Conservation (phyloP, 768 basidiomycete genomes). For the Tulasnella sp. region DNA sequence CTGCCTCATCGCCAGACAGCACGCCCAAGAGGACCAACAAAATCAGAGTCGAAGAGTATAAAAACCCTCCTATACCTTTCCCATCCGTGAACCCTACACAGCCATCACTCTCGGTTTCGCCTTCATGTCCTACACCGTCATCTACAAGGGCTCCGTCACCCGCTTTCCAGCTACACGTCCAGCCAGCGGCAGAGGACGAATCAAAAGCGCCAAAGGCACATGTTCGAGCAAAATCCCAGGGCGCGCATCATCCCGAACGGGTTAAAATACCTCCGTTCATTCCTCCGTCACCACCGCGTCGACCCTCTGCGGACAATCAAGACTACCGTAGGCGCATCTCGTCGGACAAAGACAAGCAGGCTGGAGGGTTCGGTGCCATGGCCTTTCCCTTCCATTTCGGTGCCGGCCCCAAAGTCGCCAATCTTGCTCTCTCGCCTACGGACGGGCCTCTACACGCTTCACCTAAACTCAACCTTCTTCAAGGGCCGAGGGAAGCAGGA, state of each 20-base stretch:
- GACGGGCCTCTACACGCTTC: background rate
- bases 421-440: background rate
- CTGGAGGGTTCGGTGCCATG: background rate
- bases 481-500: background rate
- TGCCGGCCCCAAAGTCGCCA: background rate
- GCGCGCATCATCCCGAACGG: slow-evolving; percentile 2
- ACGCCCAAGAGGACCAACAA: slow-evolving; percentile 42
- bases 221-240: slow-evolving; percentile 6
- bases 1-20: background rate
- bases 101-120: slow-evolving; percentile 26
- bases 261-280: background rate
- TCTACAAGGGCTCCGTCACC: slow-evolving; percentile 27
- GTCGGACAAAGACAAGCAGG: background rate
- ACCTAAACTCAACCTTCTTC: background rate
- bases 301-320: background rate
- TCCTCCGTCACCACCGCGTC: slow-evolving; percentile 1
- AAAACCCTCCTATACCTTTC: slow-evolving; percentile 28
- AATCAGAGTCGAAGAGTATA: slow-evolving; percentile 54
- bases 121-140: slow-evolving; percentile 24
- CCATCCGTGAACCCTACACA: slow-evolving; percentile 28
- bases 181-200: background rate
- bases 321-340: background rate
- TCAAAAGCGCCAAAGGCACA: background rate
- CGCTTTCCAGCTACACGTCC: slow-evolving; percentile 22
- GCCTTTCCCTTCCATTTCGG: slow-evolving; percentile 12